A percentile compares a stretch with the other conserved stretches of the same genome.
Conservation (phyloP, 805 yeast genomes). For the Metschnikowia matae region DNA sequence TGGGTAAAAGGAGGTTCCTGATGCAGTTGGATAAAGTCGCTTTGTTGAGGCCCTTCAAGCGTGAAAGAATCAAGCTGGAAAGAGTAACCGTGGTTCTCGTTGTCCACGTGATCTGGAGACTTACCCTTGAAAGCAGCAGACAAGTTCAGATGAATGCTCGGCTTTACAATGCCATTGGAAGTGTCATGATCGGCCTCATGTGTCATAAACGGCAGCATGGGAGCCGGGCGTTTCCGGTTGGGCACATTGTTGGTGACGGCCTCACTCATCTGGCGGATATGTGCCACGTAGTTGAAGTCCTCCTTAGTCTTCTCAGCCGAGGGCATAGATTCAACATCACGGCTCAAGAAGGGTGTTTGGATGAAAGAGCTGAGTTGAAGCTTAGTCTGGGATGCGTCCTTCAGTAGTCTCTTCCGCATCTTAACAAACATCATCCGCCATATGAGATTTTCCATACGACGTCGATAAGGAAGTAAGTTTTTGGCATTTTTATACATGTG, state of each 20-base stretch:
- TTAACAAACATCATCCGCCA: conserved; percentile 80
- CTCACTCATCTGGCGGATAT: conserved; percentile 53
- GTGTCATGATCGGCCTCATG: conserved; percentile 4
- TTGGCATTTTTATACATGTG: conserved; percentile 75
- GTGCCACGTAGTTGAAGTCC: conserved; percentile 63
- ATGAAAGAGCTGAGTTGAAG: conserved; percentile 10
- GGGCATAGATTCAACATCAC: conserved; percentile 5
- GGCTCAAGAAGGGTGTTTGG: conserved; percentile 8
- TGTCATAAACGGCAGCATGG: conserved; percentile 17
- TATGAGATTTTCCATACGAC: conserved; percentile 77
- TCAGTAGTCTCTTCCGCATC: conserved; percentile 8
- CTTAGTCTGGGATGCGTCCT: not conserved
- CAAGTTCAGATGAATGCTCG: conserved; percentile 14
- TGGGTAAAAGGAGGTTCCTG: not conserved
- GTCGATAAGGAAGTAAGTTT: conserved; percentile 66
- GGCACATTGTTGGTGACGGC: conserved; percentile 22
- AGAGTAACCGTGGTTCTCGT: conserved; percentile 15
- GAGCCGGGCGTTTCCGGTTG: conserved; percentile 18
- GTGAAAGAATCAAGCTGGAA: conserved; percentile 47
- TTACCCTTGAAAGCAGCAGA: conserved; percentile 18
- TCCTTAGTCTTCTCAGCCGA: conserved; percentile 43
- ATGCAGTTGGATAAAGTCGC: not conserved
- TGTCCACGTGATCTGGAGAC: not conserved
- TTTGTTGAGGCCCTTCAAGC: conserved; percentile 38
- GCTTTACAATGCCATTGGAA: conserved; percentile 1